A percentile compares a stretch with the other conserved stretches of the same genome.
These are phyloP conservation scores for Mortierella sp. DNA, from an alignment of 371 early-diverging fungal genomes.

Conservation along the genomic window DNA sequence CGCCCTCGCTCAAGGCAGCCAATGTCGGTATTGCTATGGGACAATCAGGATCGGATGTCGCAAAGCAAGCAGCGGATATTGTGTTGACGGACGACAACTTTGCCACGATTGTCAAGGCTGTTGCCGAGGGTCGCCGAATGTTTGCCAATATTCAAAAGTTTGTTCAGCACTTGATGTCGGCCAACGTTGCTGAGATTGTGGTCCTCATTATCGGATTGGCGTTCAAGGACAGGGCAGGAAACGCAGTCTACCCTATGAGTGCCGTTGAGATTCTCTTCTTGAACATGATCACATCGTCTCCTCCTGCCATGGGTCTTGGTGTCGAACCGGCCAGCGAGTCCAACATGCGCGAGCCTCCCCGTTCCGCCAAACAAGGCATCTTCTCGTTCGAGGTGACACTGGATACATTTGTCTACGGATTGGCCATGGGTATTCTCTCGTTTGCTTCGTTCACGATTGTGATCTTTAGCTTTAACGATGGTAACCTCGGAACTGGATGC, in stretches of 20 bases:
- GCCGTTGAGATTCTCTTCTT: constrained; percentile 90
- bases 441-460: constrained; percentile 75
- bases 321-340: constrained; percentile 84
- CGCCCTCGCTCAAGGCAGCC: constrained; percentile 88
- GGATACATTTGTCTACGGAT: constrained; percentile 83
- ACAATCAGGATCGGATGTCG: constrained; percentile 87
- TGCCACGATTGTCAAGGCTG: constrained; percentile 84
- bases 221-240: constrained; percentile 65
- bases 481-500: constrained; percentile 72
- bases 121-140: constrained; percentile 86
- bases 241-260: constrained; percentile 78
- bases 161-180: constrained; percentile 83
- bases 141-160: constrained; percentile 94
- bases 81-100: constrained; percentile 90
- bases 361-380: constrained; percentile 71
- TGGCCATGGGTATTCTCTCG: constrained; percentile 74
- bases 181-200: constrained; percentile 72
- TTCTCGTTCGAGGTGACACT: constrained; percentile 71
- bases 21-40: constrained; percentile 95
- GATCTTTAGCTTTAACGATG: constrained; percentile 65
- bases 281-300: constrained; percentile 84
- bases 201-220: constrained; percentile 76
- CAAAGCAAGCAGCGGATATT: constrained; percentile 92
- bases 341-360: constrained; percentile 89
- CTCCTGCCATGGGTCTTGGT: constrained; percentile 88